Percentiles rank a stretch among this genome's conserved stretches.
These are phyloP conservation scores for Claviceps quebecensis DNA, from an alignment of 2,329 filamentous ascomycete genomes.

Conservation along the genomic window DNA sequence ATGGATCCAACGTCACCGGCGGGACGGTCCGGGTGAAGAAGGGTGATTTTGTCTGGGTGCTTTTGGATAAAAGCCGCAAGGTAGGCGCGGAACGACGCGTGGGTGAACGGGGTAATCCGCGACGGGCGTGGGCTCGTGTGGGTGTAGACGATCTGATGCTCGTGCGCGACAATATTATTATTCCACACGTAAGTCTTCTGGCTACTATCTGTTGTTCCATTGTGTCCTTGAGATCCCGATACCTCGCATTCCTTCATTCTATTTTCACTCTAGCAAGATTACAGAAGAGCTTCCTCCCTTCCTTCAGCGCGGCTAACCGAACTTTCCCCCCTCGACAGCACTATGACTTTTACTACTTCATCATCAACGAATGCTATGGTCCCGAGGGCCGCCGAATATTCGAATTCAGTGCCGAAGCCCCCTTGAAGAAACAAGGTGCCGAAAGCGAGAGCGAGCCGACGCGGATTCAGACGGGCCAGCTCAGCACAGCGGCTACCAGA, in stretches of 20 bases:
- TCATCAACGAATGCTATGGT: conserved; percentile 71
- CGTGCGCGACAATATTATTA: conserved; percentile 77
- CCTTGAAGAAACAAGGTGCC: conserved; percentile 11
- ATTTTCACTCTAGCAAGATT: background rate
- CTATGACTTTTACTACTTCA: conserved; percentile 94
- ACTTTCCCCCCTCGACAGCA: conserved; percentile 45
- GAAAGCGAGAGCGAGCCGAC: background rate
- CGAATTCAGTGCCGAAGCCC: conserved; percentile 48
- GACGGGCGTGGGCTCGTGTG: conserved; percentile 80
- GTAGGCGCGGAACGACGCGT: conserved; percentile 74
- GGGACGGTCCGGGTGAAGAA: conserved; percentile 80
- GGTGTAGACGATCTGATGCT: conserved; percentile 93
- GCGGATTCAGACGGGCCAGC: conserved; percentile 9
- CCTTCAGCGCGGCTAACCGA: background rate
- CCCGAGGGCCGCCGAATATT: conserved; percentile 65
- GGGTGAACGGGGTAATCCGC: conserved; percentile 49
- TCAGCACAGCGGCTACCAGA: conserved; percentile 21
- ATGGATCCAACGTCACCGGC: conserved; percentile 78
- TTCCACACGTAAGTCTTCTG: conserved; percentile 65
- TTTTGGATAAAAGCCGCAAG: conserved; percentile 81
- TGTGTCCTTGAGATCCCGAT: background rate
- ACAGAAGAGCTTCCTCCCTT: background rate
- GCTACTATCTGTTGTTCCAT: background rate
- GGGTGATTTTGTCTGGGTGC: conserved; percentile 84
- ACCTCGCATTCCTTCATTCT: too few species aligned